These are phyloP conservation scores for Mesostigma viride DNA, from an alignment of 139 green algal species.

Conservation along the genomic window DNA sequence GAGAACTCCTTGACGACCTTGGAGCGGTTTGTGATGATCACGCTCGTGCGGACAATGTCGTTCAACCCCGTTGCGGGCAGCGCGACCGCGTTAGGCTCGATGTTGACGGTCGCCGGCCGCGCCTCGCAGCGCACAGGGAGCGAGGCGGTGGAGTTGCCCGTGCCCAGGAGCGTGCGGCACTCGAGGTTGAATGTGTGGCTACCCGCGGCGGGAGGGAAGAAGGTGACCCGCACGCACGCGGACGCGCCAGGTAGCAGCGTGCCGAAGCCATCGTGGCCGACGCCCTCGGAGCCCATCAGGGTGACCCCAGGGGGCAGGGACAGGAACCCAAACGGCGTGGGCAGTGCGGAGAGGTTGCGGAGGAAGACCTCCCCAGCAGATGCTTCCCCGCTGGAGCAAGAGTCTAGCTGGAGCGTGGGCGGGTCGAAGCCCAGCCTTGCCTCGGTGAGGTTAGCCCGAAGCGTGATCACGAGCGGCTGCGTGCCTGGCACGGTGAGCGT, in stretches of 20 bases:
- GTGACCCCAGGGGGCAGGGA: neutral
- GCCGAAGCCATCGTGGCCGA: neutral
- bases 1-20: no score
- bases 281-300: no score
- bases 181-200: neutral
- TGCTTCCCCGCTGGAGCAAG: neutral
- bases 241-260: neutral
- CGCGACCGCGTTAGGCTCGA: no score
- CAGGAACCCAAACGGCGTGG: constrained; percentile 6
- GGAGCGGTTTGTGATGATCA: no score
- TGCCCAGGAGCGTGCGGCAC: neutral
- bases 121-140: no score
- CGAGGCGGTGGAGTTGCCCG: no score
- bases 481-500: neutral
- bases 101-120: no score
- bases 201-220: neutral
- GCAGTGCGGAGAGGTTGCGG: constrained; percentile 10
- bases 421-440: constrained; percentile 18
- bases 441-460: constrained; percentile 7
- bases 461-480: constrained; percentile 10
- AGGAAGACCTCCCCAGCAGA: neutral
- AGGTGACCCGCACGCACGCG: neutral
- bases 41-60: no score
- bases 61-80: no score
- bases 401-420: constrained; percentile 11